Conservation (phyloP, 164 flowering plant species). For the Aristolochia contorta region DNA sequence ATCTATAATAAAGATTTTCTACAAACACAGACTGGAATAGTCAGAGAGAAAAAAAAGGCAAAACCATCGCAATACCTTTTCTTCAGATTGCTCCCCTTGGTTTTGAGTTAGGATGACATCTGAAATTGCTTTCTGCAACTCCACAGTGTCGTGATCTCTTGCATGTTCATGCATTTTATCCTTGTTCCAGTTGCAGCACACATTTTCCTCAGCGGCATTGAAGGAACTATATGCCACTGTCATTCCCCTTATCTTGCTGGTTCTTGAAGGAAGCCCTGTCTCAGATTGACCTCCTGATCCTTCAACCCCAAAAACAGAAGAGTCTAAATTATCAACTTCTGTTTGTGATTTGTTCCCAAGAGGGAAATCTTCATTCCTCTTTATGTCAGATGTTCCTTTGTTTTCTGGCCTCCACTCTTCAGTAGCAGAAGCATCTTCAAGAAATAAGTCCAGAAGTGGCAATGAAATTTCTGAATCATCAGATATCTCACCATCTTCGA, state of each 20-base stretch:
- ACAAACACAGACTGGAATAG: too few relatives aligned
- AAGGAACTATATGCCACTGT: not conserved
- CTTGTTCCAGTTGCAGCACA: not conserved
- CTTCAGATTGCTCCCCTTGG: conserved; percentile 11
- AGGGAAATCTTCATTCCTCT: conserved; percentile 1
- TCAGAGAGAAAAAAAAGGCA: not conserved
- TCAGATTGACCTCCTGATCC: too few relatives aligned
- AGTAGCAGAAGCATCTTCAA: conserved; percentile 2
- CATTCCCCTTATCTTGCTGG: not conserved
- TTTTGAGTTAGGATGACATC: conserved; percentile 7
- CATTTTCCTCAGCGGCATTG: conserved; percentile 4
- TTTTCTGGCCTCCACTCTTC: not conserved
- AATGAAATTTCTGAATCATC: conserved; percentile 3
- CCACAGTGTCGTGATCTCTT: conserved; percentile 1
- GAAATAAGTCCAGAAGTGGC: not conserved
- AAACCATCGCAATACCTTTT: conserved; percentile 16
- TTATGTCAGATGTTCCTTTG: conserved; percentile 10
- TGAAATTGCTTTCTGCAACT: conserved; percentile 6
- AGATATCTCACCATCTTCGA: conserved; percentile 18
- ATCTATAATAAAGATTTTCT: too few relatives aligned
- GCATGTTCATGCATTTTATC: not conserved
- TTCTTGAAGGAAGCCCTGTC: too few relatives aligned
- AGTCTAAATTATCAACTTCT: too few relatives aligned
- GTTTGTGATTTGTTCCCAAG: too few relatives aligned
- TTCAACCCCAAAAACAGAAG: too few relatives aligned